These are phyloP conservation scores for Komagataella ulmi DNA, from an alignment of 805 yeast species.

Conservation along the genomic window DNA sequence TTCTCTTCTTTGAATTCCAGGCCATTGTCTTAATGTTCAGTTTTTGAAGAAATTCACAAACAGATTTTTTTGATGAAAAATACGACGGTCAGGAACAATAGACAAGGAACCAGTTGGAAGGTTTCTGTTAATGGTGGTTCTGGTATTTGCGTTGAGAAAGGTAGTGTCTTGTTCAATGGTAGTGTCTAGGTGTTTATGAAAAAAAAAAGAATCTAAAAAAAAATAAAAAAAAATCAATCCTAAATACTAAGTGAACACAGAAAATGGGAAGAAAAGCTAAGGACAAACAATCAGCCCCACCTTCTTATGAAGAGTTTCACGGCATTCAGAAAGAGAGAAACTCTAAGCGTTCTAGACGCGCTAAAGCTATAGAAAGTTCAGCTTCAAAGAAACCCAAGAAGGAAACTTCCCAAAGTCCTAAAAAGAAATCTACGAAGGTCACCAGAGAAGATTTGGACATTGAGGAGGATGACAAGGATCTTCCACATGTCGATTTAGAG, in stretches of 20 bases:
- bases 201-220: not conserved
- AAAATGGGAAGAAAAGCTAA: conserved; percentile 87
- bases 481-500: conserved; percentile 27
- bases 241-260: not conserved
- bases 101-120: not conserved
- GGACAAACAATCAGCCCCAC: conserved; percentile 89
- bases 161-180: not conserved
- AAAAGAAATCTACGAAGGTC: conserved; percentile 14
- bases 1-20: conserved; percentile 3
- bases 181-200: not conserved
- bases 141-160: not conserved
- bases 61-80: not conserved
- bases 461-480: conserved; percentile 9
- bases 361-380: conserved; percentile 10
- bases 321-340: conserved; percentile 27
- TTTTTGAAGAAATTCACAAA: not conserved
- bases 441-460: conserved; percentile 12
- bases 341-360: conserved; percentile 18
- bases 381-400: conserved; percentile 16
- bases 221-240: not conserved
- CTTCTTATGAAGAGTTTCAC: conserved; percentile 73
- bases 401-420: conserved; percentile 11
- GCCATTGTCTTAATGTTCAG: not conserved
- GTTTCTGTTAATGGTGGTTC: not conserved
- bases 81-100: not conserved